A percentile compares a stretch with the other conserved stretches of the same genome.
These are phyloP conservation scores for Bjerkandera adusta DNA, from an alignment of 1,284 basidiomycete species.

Conservation along the genomic window DNA sequence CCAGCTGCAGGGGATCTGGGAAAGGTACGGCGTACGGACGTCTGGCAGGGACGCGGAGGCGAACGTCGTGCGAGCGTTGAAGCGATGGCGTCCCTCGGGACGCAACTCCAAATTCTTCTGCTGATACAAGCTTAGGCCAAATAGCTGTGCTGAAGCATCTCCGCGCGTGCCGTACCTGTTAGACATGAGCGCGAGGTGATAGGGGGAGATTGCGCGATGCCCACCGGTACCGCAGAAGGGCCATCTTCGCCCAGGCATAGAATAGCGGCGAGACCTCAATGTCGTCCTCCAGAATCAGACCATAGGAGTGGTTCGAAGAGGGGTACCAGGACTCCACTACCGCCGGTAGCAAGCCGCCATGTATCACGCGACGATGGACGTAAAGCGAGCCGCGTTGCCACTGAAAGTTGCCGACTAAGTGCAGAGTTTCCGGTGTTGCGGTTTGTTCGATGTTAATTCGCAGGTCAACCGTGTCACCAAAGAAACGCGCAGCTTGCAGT, in stretches of 20 bases:
- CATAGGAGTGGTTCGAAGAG: conserved; percentile 66
- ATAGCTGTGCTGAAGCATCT: conserved; percentile 47
- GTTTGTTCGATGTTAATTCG: conserved; percentile 76
- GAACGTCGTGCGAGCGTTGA: conserved; percentile 64
- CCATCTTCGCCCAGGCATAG: conserved; percentile 81
- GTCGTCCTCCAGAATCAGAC: conserved; percentile 80
- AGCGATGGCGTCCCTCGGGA: conserved; percentile 62
- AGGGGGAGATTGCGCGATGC: conserved; percentile 10
- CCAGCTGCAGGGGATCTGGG: conserved; percentile 86
- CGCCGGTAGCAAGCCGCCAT: conserved; percentile 75
- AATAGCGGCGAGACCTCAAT: conserved; percentile 80
- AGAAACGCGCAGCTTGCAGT: conserved; percentile 57
- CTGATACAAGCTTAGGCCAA: conserved; percentile 82
- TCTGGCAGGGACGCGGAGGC: conserved; percentile 35
- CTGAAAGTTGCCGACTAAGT: conserved; percentile 43
- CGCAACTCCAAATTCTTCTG: conserved; percentile 77
- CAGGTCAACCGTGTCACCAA: conserved; percentile 61
- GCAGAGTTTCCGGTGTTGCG: conserved; percentile 58
- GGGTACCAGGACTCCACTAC: conserved; percentile 89
- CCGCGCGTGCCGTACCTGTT: conserved; percentile 52
- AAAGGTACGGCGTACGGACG: conserved; percentile 69
- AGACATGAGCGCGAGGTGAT: neutral
- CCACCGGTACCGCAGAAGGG: conserved; percentile 70
- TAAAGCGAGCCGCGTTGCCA: conserved; percentile 63
- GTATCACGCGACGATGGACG: conserved; percentile 68